Conservation (phyloP, 306 rosid species). For the Vigna hirtella region DNA sequence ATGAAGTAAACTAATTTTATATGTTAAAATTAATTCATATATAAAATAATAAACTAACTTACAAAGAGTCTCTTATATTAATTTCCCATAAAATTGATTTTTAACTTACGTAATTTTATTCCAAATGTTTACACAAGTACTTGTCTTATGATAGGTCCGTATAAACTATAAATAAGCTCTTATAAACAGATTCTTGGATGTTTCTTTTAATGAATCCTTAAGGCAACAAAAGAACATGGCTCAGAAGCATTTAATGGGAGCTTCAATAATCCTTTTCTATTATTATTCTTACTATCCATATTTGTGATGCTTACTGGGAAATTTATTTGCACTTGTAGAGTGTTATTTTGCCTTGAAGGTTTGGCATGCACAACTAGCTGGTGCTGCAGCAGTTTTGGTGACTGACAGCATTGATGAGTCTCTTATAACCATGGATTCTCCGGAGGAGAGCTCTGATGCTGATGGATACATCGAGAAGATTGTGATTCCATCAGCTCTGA, state of each 20-base stretch:
- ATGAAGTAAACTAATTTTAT: too few relatives aligned
- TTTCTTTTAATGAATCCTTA: constrained; percentile 15
- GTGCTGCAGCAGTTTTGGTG: constrained; percentile 93
- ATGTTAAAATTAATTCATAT: too few relatives aligned
- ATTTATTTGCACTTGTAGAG: constrained; percentile 51
- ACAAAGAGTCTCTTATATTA: too few relatives aligned
- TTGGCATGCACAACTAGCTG: constrained; percentile 92
- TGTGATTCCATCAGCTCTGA: constrained; percentile 76
- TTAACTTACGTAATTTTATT: too few relatives aligned
- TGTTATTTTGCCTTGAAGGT: constrained; percentile 92
- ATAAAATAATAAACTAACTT: too few relatives aligned
- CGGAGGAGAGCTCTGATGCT: constrained; percentile 63
- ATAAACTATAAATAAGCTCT: not conserved
- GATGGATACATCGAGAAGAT: constrained; percentile 80
- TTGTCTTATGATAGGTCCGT: not conserved
- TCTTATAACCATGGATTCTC: constrained; percentile 90
- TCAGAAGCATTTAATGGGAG: not conserved
- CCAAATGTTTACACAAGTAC: not conserved
- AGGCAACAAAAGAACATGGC: not conserved
- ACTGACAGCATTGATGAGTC: constrained; percentile 68
- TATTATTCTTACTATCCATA: constrained; percentile 18
- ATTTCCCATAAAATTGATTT: too few relatives aligned
- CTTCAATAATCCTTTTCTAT: constrained; percentile 1
- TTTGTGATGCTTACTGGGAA: constrained; percentile 33
- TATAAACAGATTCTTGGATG: not conserved